Conservation (phyloP, 140 eudicot genomes). For the Ambrosia hybrid region DNA sequence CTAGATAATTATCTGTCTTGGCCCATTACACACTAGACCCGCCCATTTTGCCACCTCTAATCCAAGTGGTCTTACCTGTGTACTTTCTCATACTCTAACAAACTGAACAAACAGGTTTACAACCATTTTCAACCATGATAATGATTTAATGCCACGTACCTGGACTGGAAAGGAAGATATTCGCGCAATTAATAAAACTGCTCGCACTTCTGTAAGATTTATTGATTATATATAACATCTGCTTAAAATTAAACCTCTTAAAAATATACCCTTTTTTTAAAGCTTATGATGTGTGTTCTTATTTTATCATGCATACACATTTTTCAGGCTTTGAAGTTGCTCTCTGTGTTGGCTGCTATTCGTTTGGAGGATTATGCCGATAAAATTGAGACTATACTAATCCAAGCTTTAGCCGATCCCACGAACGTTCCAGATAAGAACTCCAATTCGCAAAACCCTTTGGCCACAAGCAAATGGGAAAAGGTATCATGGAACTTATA, state of each 20-base stretch:
- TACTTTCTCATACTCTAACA: constrained; percentile 16
- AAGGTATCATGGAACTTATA: constrained; percentile 39
- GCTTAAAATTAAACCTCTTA: not conserved
- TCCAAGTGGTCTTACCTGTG: not conserved
- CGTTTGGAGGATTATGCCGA: constrained; percentile 66
- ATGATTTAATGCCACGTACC: constrained; percentile 65
- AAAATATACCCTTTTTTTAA: not conserved
- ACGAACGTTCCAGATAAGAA: constrained; percentile 11
- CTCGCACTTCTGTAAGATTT: constrained; percentile 58
- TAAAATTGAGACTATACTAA: constrained; percentile 41
- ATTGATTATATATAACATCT: constrained; percentile 4
- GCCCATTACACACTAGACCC: not conserved
- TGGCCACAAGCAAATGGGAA: constrained; percentile 75
- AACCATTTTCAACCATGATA: constrained; percentile 66
- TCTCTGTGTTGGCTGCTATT: constrained; percentile 54
- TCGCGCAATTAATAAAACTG: constrained; percentile 55
- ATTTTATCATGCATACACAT: constrained; percentile 6
- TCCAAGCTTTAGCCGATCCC: constrained; percentile 32
- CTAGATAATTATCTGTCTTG: not conserved
- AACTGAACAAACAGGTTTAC: constrained; percentile 46
- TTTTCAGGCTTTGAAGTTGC: constrained; percentile 54
- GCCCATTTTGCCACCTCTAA: not conserved
- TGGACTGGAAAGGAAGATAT: constrained; percentile 87
- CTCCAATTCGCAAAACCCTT: constrained; percentile 46
- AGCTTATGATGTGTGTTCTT: not conserved